These are phyloP conservation scores for Laburnicola sp. DNA, from an alignment of 2,329 filamentous ascomycete species.

Conservation along the genomic window DNA sequence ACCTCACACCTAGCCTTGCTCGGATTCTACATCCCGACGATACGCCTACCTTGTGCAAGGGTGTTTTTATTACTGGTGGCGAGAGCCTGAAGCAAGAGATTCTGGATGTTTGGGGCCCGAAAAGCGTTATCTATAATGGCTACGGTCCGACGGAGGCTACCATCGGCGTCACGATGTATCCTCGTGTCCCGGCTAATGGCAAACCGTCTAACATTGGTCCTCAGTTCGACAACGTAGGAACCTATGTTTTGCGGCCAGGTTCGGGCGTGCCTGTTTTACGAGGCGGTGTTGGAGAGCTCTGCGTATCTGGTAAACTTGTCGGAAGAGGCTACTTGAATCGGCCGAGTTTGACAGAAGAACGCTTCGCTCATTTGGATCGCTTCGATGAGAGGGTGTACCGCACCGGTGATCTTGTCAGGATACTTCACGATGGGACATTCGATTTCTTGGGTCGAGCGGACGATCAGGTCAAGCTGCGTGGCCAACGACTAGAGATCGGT, in stretches of 20 bases:
- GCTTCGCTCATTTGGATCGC: slow-evolving; percentile 67
- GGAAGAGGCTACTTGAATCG: slow-evolving; percentile 87
- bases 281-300: slow-evolving; percentile 84
- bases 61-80: slow-evolving; percentile 91
- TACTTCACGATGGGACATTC: slow-evolving; percentile 79
- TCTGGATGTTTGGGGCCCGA: slow-evolving; percentile 78
- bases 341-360: slow-evolving; percentile 72
- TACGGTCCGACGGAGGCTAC: slow-evolving; percentile 90
- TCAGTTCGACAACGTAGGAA: slow-evolving; percentile 85
- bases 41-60: slow-evolving; percentile 75
- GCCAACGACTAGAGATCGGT: slow-evolving; percentile 84
- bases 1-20: slow-evolving; percentile 86
- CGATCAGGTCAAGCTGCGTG: slow-evolving; percentile 88
- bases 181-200: slow-evolving; percentile 75
- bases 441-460: slow-evolving; percentile 87
- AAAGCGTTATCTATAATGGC: slow-evolving; percentile 84
- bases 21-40: slow-evolving; percentile 76
- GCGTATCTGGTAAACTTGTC: slow-evolving; percentile 82
- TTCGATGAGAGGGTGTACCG: slow-evolving; percentile 66
- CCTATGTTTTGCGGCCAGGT: slow-evolving; percentile 72
- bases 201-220: slow-evolving; percentile 85
- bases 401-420: slow-evolving; percentile 83
- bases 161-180: slow-evolving; percentile 88
- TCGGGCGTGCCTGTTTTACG: slow-evolving; percentile 72
- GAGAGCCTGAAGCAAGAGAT: slow-evolving; percentile 89